These are phyloP conservation scores for Xerocomellus dryophilus DNA, from an alignment of 768 basidiomycete species.

Conservation along the genomic window DNA sequence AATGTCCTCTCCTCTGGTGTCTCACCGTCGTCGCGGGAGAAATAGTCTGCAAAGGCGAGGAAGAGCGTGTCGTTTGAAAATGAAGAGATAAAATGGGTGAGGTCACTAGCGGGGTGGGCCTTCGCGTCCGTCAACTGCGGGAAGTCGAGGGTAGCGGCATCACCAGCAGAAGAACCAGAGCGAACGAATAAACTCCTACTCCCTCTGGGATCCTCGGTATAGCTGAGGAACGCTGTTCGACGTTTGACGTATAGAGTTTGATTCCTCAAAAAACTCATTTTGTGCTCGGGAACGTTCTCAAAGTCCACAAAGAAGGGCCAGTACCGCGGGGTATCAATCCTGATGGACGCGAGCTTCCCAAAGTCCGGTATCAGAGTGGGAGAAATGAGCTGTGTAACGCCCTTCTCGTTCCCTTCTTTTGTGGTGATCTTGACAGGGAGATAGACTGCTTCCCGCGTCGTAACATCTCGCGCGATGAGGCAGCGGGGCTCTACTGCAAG, in stretches of 20 bases:
- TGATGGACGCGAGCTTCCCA: constrained; percentile 73
- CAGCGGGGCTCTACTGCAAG: constrained; percentile 94
- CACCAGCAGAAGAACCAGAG: constrained; percentile 80
- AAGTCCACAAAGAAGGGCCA: constrained; percentile 90
- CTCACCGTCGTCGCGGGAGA: constrained; percentile 61
- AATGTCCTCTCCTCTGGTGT: constrained; percentile 60
- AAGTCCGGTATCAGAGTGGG: constrained; percentile 93
- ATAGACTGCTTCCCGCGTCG: constrained; percentile 86
- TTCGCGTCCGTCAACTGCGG: constrained; percentile 68
- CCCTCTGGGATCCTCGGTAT: constrained; percentile 90
- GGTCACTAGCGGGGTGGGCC: constrained; percentile 65
- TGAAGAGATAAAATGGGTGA: constrained; percentile 82
- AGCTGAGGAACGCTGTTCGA: constrained; percentile 87
- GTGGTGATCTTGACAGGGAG: constrained; percentile 87
- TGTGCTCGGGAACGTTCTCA: constrained; percentile 62
- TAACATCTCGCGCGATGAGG: constrained; percentile 87
- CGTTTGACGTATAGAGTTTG: constrained; percentile 92
- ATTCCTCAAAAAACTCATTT: constrained; percentile 62
- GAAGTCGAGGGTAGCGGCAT: constrained; percentile 82
- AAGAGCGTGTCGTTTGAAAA: constrained; percentile 81
- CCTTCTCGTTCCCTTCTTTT: constrained; percentile 57
- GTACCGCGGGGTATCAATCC: constrained; percentile 92
- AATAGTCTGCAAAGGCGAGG: constrained; percentile 76
- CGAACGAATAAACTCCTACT: constrained; percentile 89
- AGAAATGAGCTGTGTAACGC: constrained; percentile 79